Evolutionary conservation across 2,329 filamentous ascomycete genomes (phyloP), one percentile per base, ranked within the genome.

Genomic region (Alternaria triticimaculans): DNA sequence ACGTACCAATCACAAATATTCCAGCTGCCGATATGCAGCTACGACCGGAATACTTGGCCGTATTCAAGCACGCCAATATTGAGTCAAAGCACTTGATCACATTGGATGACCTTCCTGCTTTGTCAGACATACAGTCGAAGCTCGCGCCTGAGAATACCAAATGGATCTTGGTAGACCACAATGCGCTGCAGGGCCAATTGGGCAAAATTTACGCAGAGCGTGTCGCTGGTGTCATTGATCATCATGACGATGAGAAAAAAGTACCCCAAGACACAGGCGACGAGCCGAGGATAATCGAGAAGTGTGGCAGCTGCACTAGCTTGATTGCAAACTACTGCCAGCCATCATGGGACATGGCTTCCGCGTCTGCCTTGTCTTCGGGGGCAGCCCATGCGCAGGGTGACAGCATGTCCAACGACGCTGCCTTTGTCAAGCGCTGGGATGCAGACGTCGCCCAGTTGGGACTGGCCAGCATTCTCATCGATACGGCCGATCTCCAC

Each of bases 91-190:
- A 94, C 65, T 83, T 96, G 0, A 84, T 94, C 60, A 94, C 87
- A 0, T 79, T 89, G 4, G 84, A 86, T 65, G 88, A 90, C 66
- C 76, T 90, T 1, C 83, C 84, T 5, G 72, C 85, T 10, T 77
- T 87, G 14, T 83, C 82, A 5, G 83, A 85, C n/a, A 81, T 87
- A 0, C 83, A 84, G 2, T 58, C 71, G 28, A 68, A 72, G 58
- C 75, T 91, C 11, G 71, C 78, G 0, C 83, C 87, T 0, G 83
- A 86, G 25, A 85, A 88, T 50, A 90, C 90, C 2, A 83, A 82
- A 54, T 94, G 91, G 91, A 80, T 93, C 18, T 83, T 96, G 1
- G 91, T 96, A 5, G 92, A 96, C 80, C 93, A 96, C 82, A 96
- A 96, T 75, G 85, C 83, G 1, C 82, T 93, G 51, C 90, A 90